These are phyloP conservation scores for Rusavskia elegans DNA, from an alignment of 495 filamentous ascomycete genomes.

Conservation along the genomic window DNA sequence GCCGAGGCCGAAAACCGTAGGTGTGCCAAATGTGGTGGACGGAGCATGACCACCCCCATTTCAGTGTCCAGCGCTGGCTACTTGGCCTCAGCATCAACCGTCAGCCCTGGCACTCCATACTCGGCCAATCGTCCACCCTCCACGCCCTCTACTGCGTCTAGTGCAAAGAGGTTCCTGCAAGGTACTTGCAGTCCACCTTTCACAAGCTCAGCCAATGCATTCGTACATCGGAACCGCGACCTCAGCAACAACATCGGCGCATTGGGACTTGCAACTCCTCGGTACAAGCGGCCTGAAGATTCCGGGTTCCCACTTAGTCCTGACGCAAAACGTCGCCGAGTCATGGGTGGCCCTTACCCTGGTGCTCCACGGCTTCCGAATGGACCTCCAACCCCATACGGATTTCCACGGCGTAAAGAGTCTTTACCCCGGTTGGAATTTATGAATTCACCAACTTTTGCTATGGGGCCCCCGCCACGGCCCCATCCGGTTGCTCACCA, in stretches of 20 bases:
- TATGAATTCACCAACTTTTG: conserved; percentile 13
- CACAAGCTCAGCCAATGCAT: not conserved
- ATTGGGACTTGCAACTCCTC: conserved; percentile 1
- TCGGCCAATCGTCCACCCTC: conserved; percentile 2
- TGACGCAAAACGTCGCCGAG: conserved; percentile 10
- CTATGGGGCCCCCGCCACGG: conserved; percentile 24
- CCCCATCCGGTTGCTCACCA: conserved; percentile 15
- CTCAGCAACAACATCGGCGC: conserved; percentile 1
- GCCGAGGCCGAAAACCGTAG: conserved; percentile 28
- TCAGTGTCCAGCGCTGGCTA: conserved; percentile 5
- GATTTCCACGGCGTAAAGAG: conserved; percentile 9
- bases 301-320: conserved; percentile 2
- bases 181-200: conserved; percentile 5
- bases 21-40: conserved; percentile 26
- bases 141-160: conserved; percentile 5
- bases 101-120: conserved; percentile 35
- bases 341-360: conserved; percentile 1
- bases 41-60: conserved; percentile 10
- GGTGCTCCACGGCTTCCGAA: conserved; percentile 3
- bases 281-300: conserved; percentile 6
- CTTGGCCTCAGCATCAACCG: conserved; percentile 16
- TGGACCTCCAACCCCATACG: conserved; percentile 11
- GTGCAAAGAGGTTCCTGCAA: conserved; percentile 7
- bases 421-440: conserved; percentile 14
- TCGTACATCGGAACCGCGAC: not conserved